These are phyloP conservation scores for Sphenostylis stenocarpa DNA, from an alignment of 306 rosid genomes.

Conservation along the genomic window DNA sequence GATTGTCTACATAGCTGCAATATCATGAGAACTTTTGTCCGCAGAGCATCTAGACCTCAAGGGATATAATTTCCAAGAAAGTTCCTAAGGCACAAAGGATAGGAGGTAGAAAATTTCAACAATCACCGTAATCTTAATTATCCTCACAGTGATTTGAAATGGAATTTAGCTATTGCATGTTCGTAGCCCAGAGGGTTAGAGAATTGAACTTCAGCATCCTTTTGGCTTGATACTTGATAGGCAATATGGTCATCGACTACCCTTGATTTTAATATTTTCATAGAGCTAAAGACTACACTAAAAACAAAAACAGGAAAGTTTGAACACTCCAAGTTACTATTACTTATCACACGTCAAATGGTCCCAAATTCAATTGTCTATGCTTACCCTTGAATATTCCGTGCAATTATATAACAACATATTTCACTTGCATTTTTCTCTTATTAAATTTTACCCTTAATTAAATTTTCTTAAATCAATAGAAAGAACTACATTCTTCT, in stretches of 20 bases:
- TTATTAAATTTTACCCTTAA: background rate
- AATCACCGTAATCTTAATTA: background rate
- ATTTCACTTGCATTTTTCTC: background rate
- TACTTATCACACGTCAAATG: background rate
- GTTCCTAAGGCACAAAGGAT: background rate
- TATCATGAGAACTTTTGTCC: background rate
- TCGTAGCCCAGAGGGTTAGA: background rate
- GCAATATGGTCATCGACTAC: background rate
- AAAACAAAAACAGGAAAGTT: background rate
- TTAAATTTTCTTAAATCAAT: background rate
- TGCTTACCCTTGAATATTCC: background rate
- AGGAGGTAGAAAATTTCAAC: constrained; percentile 1
- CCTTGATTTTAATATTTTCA: background rate
- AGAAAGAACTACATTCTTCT: background rate
- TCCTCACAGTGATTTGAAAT: background rate
- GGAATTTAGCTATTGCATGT: background rate
- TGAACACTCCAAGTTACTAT: background rate
- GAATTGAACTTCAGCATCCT: background rate
- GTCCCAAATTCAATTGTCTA: background rate
- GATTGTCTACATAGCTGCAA: constrained; percentile 5
- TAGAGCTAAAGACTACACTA: constrained; percentile 7
- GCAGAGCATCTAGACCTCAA: constrained; percentile 3
- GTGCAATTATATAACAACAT: background rate
- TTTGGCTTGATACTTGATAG: background rate
- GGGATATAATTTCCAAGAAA: background rate